Percentiles rank a stretch among this genome's conserved stretches.
phyloP scores from a whole-genome alignment of 2,329 filamentous ascomycete genomes.

The Capronia americana region DNA sequence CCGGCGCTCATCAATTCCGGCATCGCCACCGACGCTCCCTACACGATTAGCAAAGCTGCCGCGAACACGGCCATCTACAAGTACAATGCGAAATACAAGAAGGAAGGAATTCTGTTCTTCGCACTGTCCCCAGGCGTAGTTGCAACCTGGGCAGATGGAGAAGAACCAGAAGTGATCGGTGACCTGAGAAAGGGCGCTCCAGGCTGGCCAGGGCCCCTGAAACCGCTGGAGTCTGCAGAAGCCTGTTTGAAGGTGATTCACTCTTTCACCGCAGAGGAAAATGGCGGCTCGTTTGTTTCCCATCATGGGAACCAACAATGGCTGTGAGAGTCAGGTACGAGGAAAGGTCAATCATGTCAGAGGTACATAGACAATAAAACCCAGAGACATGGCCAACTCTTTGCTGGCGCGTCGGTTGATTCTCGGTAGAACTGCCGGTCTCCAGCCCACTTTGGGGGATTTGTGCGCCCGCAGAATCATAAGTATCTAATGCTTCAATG shows the following conservation, averaged over 20 bases:
- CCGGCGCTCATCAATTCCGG: slow-evolving; percentile 50
- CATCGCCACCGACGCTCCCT: slow-evolving; percentile 49
- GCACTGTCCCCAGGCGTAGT: slow-evolving; percentile 61
- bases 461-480: neutral
- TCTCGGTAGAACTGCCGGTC: neutral
- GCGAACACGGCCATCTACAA: slow-evolving; percentile 62
- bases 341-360: neutral
- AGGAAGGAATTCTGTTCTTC: slow-evolving; percentile 61
- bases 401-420: neutral
- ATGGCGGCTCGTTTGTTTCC: slow-evolving; percentile 61
- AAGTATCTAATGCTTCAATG: neutral
- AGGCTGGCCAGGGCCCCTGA: slow-evolving; percentile 25
- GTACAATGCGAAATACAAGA: slow-evolving; percentile 57
- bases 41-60: slow-evolving; percentile 60
- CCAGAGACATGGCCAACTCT: neutral
- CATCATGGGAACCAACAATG: slow-evolving; percentile 62
- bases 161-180: slow-evolving; percentile 12
- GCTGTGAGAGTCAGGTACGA: slow-evolving; percentile 48
- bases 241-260: slow-evolving; percentile 22
- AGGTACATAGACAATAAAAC: neutral
- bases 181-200: slow-evolving; percentile 18
- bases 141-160: slow-evolving; percentile 45
- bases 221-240: slow-evolving; percentile 24
- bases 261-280: slow-evolving; percentile 26
- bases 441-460: neutral